Conservation (phyloP, 331 rosid species). For the Arachis monticola region DNA sequence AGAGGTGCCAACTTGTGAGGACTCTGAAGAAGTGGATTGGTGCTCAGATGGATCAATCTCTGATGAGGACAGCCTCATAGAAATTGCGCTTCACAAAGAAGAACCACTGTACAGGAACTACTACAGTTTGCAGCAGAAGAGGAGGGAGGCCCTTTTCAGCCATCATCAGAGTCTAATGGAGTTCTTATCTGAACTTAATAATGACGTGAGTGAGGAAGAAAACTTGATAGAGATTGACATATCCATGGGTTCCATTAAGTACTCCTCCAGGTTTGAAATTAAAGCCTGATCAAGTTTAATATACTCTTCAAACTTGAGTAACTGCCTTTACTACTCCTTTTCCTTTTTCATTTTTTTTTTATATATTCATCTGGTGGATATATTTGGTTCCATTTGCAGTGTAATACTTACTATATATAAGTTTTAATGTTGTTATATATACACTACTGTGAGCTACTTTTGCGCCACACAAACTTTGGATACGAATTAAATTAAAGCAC, state of each 20-base stretch:
- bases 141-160: conserved; percentile 49
- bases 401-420: too few species aligned
- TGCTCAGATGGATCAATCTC: conserved; percentile 85
- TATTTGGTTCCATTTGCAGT: too few species aligned
- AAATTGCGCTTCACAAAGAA: conserved; percentile 58
- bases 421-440: too few species aligned
- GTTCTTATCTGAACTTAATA: conserved; percentile 73
- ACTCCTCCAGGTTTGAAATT: conserved; percentile 93
- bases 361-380: too few species aligned
- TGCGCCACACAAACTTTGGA: too few species aligned
- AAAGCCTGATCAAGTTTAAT: conserved; percentile 50
- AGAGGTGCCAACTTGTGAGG: conserved; percentile 53
- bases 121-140: conserved; percentile 48
- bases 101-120: conserved; percentile 13
- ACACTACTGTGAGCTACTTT: too few species aligned
- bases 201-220: conserved; percentile 84
- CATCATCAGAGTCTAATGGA: conserved; percentile 61
- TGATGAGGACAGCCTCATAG: conserved; percentile 95
- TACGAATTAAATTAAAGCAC: too few species aligned
- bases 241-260: conserved; percentile 94
- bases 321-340: background rate
- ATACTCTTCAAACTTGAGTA: conserved; percentile 21
- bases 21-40: conserved; percentile 63
- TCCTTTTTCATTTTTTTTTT: too few species aligned
- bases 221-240: conserved; percentile 93